Conservation (phyloP, 441 rosid genomes). For the Erodium moschatum region DNA sequence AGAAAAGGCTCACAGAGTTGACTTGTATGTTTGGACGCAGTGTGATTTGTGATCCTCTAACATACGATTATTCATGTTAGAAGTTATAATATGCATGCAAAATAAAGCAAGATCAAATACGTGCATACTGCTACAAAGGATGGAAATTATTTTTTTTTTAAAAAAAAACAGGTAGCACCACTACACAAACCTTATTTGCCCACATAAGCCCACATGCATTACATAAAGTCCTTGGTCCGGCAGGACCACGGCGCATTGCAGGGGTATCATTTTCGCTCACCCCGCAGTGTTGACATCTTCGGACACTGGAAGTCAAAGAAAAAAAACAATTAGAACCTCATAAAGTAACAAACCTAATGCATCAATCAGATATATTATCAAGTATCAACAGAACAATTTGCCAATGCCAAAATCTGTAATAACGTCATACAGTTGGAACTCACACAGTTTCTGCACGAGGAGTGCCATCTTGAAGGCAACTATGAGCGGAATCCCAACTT, state of each 20-base stretch:
- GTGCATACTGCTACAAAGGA: neutral
- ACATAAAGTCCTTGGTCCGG: constrained; percentile 72
- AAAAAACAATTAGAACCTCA: neutral
- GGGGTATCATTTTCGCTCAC: constrained; percentile 59
- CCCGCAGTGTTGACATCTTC: constrained; percentile 65
- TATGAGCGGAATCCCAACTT: constrained; percentile 40
- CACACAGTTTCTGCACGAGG: constrained; percentile 50
- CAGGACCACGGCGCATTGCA: constrained; percentile 82
- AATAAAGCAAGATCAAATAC: no score
- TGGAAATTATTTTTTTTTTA: neutral
- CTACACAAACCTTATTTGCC: constrained; percentile 57
- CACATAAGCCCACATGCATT: constrained; percentile 83
- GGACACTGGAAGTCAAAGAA: constrained; percentile 28
- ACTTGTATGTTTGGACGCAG: neutral
- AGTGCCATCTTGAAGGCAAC: constrained; percentile 37
- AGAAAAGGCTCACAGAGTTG: no score
- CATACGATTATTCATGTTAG: neutral
- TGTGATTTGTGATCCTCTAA: neutral
- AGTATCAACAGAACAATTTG: neutral
- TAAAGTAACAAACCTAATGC: no score
- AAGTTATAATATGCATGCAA: no score
- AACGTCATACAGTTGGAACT: constrained; percentile 27
- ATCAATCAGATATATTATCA: constrained; percentile 5
- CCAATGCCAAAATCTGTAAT: neutral
- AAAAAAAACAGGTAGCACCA: neutral